Conservation (phyloP, 2,329 filamentous ascomycete genomes). For the Harringtonia aguacate region DNA sequence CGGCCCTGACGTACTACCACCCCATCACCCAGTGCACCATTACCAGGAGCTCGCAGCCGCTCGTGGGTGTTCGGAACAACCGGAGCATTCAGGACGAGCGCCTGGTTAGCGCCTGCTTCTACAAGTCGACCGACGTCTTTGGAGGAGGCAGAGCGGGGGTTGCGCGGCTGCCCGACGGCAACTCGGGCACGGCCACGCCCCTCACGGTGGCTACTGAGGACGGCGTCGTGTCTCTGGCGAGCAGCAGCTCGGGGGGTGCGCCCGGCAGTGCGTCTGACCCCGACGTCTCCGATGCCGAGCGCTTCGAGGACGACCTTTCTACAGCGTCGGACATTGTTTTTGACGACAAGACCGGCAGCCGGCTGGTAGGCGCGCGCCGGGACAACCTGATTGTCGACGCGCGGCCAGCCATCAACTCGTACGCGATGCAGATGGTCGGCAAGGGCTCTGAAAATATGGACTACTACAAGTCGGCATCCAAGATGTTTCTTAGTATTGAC, state of each 20-base stretch:
- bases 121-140: slow-evolving; percentile 44
- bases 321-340: slow-evolving; percentile 36
- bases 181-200: background rate
- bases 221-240: background rate
- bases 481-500: slow-evolving; percentile 89
- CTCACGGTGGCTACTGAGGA: slow-evolving; percentile 18
- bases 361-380: slow-evolving; percentile 76
- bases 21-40: slow-evolving; percentile 95
- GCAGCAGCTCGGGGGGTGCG: background rate
- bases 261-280: too few relatives aligned
- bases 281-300: slow-evolving; percentile 47
- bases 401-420: slow-evolving; percentile 84
- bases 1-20: slow-evolving; percentile 87
- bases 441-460: slow-evolving; percentile 97
- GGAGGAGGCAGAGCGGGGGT: slow-evolving; percentile 19
- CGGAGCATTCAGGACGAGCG: slow-evolving; percentile 94
- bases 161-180: too few relatives aligned
- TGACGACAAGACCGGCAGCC: slow-evolving; percentile 50
- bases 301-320: slow-evolving; percentile 58
- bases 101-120: slow-evolving; percentile 85
- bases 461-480: slow-evolving; percentile 84
- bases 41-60: slow-evolving; percentile 84
- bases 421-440: slow-evolving; percentile 87
- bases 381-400: slow-evolving; percentile 94
- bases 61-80: slow-evolving; percentile 76